Conservation (phyloP, 164 flowering plant genomes). For the Tetrastigma voinierianum region DNA sequence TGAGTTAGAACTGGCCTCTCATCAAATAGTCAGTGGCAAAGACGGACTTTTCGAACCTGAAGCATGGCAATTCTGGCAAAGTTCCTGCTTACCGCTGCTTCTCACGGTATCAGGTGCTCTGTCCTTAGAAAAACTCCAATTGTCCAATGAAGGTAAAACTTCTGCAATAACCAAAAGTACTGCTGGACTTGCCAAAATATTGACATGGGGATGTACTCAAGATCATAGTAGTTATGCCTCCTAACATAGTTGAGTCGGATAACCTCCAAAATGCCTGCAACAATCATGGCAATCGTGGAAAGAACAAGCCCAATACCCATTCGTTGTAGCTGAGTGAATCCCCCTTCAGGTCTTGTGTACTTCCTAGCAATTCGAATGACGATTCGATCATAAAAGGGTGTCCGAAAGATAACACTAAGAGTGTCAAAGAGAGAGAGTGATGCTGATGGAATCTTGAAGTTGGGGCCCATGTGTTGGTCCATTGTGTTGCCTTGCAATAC, state of each 20-base stretch:
- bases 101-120: conserved; percentile 53
- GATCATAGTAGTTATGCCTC: conserved; percentile 27
- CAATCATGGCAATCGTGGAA: conserved; percentile 30
- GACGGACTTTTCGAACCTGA: conserved; percentile 76
- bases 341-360: conserved; percentile 30
- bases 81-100: conserved; percentile 61
- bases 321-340: conserved; percentile 45
- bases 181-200: conserved; percentile 47
- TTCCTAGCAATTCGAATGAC: conserved; percentile 34
- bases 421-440: conserved; percentile 41
- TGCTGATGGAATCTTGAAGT: conserved; percentile 37
- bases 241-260: conserved; percentile 20
- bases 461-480: conserved; percentile 37
- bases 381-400: conserved; percentile 32
- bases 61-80: conserved; percentile 76
- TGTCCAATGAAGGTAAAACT: conserved; percentile 36
- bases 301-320: conserved; percentile 40
- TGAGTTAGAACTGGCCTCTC: conserved; percentile 68
- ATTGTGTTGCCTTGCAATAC: conserved; percentile 41
- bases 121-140: conserved; percentile 39
- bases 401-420: conserved; percentile 39
- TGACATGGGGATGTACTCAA: conserved; percentile 31
- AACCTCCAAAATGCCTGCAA: conserved; percentile 34
- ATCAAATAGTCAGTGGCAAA: conserved; percentile 79
- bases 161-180: conserved; percentile 46